Percentiles rank a stretch among this genome's conserved stretches.
These are phyloP conservation scores for Pinus tabuliformis DNA, from an alignment of 75 land plant species.

Conservation along the genomic window DNA sequence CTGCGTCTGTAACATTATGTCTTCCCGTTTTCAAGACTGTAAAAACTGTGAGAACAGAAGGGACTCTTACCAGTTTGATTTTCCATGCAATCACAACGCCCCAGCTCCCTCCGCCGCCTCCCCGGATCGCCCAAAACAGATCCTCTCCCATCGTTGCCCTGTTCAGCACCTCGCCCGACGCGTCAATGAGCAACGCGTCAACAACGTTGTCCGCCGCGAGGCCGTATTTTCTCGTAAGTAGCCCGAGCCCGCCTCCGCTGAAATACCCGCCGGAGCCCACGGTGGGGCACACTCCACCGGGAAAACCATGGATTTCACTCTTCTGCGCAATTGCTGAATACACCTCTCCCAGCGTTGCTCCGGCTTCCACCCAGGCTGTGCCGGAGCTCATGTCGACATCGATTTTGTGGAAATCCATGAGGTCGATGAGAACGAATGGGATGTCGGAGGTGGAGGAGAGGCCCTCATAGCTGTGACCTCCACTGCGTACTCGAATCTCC, in stretches of 20 bases:
- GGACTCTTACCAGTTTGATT: constrained; percentile 30
- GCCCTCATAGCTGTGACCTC: constrained; percentile 44
- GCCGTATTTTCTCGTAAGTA: constrained; percentile 25
- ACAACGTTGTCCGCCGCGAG: constrained; percentile 33
- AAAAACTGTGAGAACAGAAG: constrained; percentile 29
- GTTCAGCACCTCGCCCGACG: constrained; percentile 19
- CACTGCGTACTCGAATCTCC: constrained; percentile 25
- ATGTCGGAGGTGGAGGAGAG: constrained; percentile 16
- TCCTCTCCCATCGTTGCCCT: constrained; percentile 36
- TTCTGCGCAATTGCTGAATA: constrained; percentile 26
- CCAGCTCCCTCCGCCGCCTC: constrained; percentile 39
- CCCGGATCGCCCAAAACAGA: constrained; percentile 45
- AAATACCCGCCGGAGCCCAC: constrained; percentile 47
- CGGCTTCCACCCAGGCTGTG: constrained; percentile 38
- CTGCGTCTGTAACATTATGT: neutral
- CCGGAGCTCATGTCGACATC: constrained; percentile 4
- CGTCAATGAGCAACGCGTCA: constrained; percentile 25
- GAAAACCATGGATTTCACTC: constrained; percentile 22
- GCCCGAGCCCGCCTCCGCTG: constrained; percentile 41
- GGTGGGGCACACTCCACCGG: constrained; percentile 45
- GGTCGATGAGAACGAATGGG: constrained; percentile 33
- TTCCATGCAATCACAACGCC: constrained; percentile 34
- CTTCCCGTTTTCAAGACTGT: constrained; percentile 12
- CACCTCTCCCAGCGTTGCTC: constrained; percentile 42
- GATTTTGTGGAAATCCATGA: constrained; percentile 11